A percentile compares a stretch with the other conserved stretches of the same genome.
Conservation (phyloP, 2,329 filamentous ascomycete species). For the Grosmannia clavigera region DNA sequence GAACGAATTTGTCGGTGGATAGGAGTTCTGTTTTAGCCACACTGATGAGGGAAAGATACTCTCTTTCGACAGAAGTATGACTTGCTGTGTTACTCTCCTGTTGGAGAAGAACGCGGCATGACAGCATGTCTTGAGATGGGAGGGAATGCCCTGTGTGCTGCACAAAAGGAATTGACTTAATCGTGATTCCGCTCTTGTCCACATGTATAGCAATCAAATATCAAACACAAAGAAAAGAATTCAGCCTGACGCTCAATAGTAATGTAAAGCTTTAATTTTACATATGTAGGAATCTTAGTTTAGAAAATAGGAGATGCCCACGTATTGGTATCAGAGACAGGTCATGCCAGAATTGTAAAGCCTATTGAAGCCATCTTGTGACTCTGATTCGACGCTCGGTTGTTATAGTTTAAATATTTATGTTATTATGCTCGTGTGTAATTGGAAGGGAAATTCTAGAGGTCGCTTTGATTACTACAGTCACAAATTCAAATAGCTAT, state of each 20-base stretch:
- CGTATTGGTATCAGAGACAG: no score
- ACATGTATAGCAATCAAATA: background rate
- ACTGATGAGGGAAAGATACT: conserved; percentile 99
- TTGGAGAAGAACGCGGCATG: background rate
- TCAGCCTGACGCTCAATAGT: background rate
- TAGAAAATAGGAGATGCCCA: no score
- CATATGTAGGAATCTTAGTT: no score
- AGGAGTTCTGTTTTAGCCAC: conserved; percentile 46
- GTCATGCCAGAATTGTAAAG: no score
- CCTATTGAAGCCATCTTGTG: no score
- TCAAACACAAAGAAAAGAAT: background rate
- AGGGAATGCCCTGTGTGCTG: conserved; percentile 98
- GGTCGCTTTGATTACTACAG: no score
- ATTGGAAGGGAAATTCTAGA: no score
- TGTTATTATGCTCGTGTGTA: no score
- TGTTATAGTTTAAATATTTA: no score
- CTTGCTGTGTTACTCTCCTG: background rate
- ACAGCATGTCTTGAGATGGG: conserved; percentile 21
- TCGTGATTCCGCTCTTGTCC: conserved; percentile 54
- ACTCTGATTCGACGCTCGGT: no score
- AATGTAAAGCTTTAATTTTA: no score
- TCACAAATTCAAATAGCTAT: no score
- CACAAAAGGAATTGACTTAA: conserved; percentile 77
- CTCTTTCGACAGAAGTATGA: conserved; percentile 22
- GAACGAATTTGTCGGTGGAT: background rate